Percentiles rank a stretch among this genome's conserved stretches.
These are phyloP conservation scores for Eragrostis curvula DNA, from an alignment of 176 grass and related monocot genomes.

Conservation along the genomic window DNA sequence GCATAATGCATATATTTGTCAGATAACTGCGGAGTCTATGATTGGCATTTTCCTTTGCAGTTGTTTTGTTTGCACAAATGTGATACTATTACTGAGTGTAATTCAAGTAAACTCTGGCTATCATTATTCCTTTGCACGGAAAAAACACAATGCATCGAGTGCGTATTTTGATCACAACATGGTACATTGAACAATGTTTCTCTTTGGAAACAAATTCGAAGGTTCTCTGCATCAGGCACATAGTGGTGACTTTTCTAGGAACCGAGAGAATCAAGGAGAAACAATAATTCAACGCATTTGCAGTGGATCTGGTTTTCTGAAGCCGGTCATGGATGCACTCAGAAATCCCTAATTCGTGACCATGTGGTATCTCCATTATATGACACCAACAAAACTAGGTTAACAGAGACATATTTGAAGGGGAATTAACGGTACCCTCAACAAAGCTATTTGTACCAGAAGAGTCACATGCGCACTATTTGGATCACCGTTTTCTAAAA, in stretches of 20 bases:
- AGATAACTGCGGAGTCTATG: no score
- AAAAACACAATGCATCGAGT: background rate
- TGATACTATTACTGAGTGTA: no score
- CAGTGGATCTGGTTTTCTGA: background rate
- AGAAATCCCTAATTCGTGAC: background rate
- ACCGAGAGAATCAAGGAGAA: background rate
- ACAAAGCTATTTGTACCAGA: no score
- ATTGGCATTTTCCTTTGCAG: no score
- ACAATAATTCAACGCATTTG: conserved; percentile 6
- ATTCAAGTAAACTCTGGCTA: no score
- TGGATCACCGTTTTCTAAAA: no score
- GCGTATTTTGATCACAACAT: background rate
- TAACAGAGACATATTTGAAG: no score
- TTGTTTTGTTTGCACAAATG: background rate
- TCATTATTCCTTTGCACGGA: background rate
- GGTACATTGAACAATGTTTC: conserved; percentile 6
- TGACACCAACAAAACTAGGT: background rate
- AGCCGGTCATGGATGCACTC: background rate
- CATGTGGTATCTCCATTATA: conserved; percentile 20
- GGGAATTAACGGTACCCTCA: no score
- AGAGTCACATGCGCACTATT: no score
- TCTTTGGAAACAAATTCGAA: background rate
- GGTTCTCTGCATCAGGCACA: background rate
- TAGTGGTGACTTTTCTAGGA: conserved; percentile 6
- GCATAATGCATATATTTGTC: background rate